Evolutionary conservation across 2,329 filamentous ascomycete species (phyloP), one percentile per base, ranked within the genome.

Genomic region (Trichoderma sp.): DNA sequence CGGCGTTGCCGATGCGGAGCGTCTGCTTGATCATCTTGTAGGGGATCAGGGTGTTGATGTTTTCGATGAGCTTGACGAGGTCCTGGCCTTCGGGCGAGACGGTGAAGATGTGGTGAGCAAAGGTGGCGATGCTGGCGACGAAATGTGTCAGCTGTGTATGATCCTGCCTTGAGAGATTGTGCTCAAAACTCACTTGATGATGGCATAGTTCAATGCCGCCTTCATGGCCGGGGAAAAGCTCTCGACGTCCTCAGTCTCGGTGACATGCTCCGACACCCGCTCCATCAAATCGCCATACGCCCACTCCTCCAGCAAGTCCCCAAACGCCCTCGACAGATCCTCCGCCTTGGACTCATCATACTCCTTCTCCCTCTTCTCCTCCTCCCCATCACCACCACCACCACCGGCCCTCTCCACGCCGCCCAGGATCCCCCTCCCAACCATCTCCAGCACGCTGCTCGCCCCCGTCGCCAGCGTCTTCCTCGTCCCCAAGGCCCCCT

Each of bases 41-140:
- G 0, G 91, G 91, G 0, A 92, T 78, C 64, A 93, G 79, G 63
- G 83, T 85, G 74, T 93, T 88, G 12, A 89, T 82, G 68, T 86
- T 91, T 64, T 89, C 87, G 34, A 92, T 77, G 45, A 93, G 83
- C 66, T 88, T 89, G 21, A 92, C 78, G 28, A 94, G 78, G 68
- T 90, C 91, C 47, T 88, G 89, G 0, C 91, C 91, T 72, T 93
- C 89, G 0, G 91, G 87, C 0, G 89, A 92, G 47, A 90, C 78
- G 28, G 92, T 83, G 62, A 93, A 85, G 14, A 90, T 83, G 69
- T 91, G 88, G 71, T 94, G 90, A 56, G 91, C 81, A 63, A 93
- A 84, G 0, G 89, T 90, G 3, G 90, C 90, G 41, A 93, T 78
- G 69, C 90, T 91, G 48, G 48, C 15, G 1, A 0, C 2, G 39